Conservation (phyloP, 805 yeast species). For the Aciculoconidium aculeatum region DNA sequence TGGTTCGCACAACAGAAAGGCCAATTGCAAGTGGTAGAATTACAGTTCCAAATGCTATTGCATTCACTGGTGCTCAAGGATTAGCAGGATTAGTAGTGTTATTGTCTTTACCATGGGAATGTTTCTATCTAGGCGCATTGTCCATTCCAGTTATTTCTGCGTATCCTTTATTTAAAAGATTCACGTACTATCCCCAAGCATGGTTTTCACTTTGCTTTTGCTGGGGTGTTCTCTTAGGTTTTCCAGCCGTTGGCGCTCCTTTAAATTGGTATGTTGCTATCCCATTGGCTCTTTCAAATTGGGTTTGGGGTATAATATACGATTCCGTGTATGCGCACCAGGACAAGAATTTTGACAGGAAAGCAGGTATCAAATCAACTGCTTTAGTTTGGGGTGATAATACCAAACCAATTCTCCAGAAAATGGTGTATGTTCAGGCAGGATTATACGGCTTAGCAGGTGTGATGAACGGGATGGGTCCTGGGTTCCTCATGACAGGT, state of each 20-base stretch:
- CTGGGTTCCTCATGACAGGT: slow-evolving; percentile 68
- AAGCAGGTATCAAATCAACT: slow-evolving; percentile 91
- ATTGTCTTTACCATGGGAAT: slow-evolving; percentile 66
- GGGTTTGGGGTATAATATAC: slow-evolving; percentile 91
- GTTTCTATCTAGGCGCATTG: slow-evolving; percentile 77
- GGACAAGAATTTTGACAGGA: slow-evolving; percentile 81
- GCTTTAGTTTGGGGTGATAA: slow-evolving; percentile 91
- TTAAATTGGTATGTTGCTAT: slow-evolving; percentile 71
- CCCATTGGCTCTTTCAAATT: slow-evolving; percentile 71
- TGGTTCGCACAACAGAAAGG: slow-evolving; percentile 80
- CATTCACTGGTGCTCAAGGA: slow-evolving; percentile 70
- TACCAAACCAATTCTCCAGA: slow-evolving; percentile 64
- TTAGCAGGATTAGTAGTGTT: slow-evolving; percentile 68
- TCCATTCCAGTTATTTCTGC: slow-evolving; percentile 76
- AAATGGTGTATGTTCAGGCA: slow-evolving; percentile 63
- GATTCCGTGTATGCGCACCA: slow-evolving; percentile 98
- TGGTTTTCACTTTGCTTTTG: slow-evolving; percentile 76
- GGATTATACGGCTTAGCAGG: slow-evolving; percentile 65
- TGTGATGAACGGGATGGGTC: slow-evolving; percentile 72
- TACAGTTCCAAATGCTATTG: slow-evolving; percentile 58
- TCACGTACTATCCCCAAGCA: slow-evolving; percentile 93
- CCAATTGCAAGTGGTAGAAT: slow-evolving; percentile 93
- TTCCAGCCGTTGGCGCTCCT: slow-evolving; percentile 88
- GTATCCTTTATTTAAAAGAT: slow-evolving; percentile 89
- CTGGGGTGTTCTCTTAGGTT: slow-evolving; percentile 93